Evolutionary conservation across 805 yeast genomes (phyloP).

Genomic region (Danielia reshetovae): DNA sequence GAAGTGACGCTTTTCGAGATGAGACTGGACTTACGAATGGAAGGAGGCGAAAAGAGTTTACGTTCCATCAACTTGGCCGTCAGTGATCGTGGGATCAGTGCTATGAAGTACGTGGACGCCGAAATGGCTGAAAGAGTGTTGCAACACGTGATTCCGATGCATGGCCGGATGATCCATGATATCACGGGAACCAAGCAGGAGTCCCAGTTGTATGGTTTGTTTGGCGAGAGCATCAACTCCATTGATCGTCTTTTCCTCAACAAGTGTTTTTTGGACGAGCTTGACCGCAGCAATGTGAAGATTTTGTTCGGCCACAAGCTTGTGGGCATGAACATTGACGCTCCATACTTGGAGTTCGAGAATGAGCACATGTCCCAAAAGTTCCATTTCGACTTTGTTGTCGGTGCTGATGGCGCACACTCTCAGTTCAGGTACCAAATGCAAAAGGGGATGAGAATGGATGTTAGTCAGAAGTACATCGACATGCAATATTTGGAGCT

Average conservation of each 20-base stretch:
- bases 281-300: slow-evolving; percentile 42
- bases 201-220: slow-evolving; percentile 72
- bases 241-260: slow-evolving; percentile 75
- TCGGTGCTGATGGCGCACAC: slow-evolving; percentile 87
- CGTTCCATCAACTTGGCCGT: slow-evolving; percentile 85
- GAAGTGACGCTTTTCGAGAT: slow-evolving; percentile 69
- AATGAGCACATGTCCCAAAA: slow-evolving; percentile 16
- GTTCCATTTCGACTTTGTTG: slow-evolving; percentile 49
- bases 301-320: slow-evolving; percentile 58
- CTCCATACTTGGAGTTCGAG: slow-evolving; percentile 23
- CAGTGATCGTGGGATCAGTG: slow-evolving; percentile 76
- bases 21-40: slow-evolving; percentile 60
- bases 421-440: slow-evolving; percentile 68
- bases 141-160: slow-evolving; percentile 72
- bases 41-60: slow-evolving; percentile 32
- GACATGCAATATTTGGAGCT: slow-evolving; percentile 83
- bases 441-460: slow-evolving; percentile 65
- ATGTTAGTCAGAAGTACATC: slow-evolving; percentile 70
- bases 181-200: slow-evolving; percentile 51
- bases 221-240: slow-evolving; percentile 81
- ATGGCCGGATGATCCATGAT: slow-evolving; percentile 87
- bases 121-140: slow-evolving; percentile 54
- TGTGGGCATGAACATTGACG: slow-evolving; percentile 29
- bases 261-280: slow-evolving; percentile 58
- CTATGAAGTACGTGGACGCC: slow-evolving; percentile 59